These are phyloP conservation scores for Alternaria hordeiaustralica DNA, from an alignment of 2,329 filamentous ascomycete species.

Conservation along the genomic window DNA sequence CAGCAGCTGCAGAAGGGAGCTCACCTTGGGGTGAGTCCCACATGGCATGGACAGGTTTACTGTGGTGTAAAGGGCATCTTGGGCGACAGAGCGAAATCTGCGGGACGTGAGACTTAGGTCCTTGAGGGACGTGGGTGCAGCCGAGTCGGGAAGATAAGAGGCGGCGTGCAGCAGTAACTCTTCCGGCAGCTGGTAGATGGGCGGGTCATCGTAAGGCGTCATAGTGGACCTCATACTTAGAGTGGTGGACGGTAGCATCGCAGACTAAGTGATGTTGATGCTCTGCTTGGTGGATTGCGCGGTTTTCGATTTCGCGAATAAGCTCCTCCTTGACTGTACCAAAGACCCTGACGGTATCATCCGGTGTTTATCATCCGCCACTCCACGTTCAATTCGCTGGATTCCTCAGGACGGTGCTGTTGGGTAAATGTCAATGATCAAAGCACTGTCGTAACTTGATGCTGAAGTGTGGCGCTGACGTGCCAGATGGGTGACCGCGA, in stretches of 20 bases:
- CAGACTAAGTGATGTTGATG: not conserved
- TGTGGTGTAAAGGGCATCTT: constrained; percentile 23
- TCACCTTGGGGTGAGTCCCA: constrained; percentile 24
- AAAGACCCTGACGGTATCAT: not conserved
- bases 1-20: constrained; percentile 24
- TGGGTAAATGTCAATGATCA: not conserved
- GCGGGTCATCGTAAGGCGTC: not conserved
- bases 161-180: constrained; percentile 30
- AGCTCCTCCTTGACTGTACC: not conserved
- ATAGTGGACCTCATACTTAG: not conserved
- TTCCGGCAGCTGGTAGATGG: constrained; percentile 22
- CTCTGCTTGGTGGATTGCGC: not conserved
- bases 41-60: constrained; percentile 22
- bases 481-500: not conserved
- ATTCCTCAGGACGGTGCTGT: not conserved
- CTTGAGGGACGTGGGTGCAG: constrained; percentile 18
- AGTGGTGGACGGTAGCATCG: not conserved
- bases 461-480: not conserved
- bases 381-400: not conserved
- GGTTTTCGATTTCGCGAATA: not conserved
- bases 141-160: constrained; percentile 17
- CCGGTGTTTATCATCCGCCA: not conserved
- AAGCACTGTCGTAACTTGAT: not conserved
- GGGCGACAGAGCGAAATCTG: constrained; percentile 23
- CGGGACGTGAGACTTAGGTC: constrained; percentile 23